Conservation (phyloP, 371 early-diverging fungal species). For the Apophysomyces variabilis region DNA sequence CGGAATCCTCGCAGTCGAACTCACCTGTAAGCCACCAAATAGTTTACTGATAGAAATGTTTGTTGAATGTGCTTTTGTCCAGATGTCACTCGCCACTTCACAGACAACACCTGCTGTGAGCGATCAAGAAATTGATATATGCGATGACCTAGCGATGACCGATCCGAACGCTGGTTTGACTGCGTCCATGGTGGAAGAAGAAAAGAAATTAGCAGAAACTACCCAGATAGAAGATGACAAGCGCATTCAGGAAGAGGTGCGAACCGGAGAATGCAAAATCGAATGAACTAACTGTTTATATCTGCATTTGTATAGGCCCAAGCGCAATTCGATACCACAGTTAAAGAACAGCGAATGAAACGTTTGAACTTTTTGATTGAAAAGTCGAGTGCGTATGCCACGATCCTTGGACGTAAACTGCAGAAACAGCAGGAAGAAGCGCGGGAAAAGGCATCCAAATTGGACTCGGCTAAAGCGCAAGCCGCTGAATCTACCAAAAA, state of each 20-base stretch:
- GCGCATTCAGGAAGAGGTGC: slow-evolving; percentile 55
- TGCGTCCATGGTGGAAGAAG: slow-evolving; percentile 57
- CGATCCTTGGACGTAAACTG: slow-evolving; percentile 77
- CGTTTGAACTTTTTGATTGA: slow-evolving; percentile 82
- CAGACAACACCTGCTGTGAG: slow-evolving; percentile 21
- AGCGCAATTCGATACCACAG: slow-evolving; percentile 58
- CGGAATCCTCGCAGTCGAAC: slow-evolving; percentile 17
- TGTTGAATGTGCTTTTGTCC: neutral
- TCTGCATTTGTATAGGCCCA: slow-evolving; percentile 47
- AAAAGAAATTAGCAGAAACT: slow-evolving; percentile 46
- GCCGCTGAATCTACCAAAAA: slow-evolving; percentile 12
- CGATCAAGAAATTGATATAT: slow-evolving; percentile 25
- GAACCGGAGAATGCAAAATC: neutral
- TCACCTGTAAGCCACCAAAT: slow-evolving; percentile 13
- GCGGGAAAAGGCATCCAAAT: slow-evolving; percentile 53
- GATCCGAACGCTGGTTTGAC: slow-evolving; percentile 31
- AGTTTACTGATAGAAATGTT: neutral
- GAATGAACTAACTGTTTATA: neutral
- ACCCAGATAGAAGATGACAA: slow-evolving; percentile 51
- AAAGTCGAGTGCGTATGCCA: slow-evolving; percentile 82
- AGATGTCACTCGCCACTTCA: slow-evolving; percentile 14
- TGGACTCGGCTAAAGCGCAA: slow-evolving; percentile 31
- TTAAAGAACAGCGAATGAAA: slow-evolving; percentile 73
- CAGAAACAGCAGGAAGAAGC: slow-evolving; percentile 79
- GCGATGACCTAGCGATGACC: slow-evolving; percentile 5